Conservation (phyloP, 306 rosid genomes). For the Lagenaria siceraria region DNA sequence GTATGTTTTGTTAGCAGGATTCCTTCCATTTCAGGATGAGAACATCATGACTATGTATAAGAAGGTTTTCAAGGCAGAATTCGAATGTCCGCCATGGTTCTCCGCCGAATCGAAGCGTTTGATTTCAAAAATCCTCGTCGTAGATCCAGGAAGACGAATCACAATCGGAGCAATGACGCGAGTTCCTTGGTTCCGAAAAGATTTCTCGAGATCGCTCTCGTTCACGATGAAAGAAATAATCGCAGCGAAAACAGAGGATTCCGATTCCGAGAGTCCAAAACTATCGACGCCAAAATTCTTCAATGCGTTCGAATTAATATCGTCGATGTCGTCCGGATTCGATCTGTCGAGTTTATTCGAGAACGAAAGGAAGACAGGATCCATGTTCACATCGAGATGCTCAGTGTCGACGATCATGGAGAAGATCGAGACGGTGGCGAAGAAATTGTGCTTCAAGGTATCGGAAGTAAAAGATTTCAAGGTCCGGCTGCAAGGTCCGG, state of each 20-base stretch:
- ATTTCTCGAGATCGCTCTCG: constrained; percentile 14
- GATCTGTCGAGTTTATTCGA: constrained; percentile 65
- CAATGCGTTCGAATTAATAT: constrained; percentile 66
- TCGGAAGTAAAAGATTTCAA: constrained; percentile 40
- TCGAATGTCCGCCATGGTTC: constrained; percentile 59
- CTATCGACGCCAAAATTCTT: constrained; percentile 44
- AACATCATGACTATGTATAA: constrained; percentile 50
- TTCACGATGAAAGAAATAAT: constrained; percentile 10
- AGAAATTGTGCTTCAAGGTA: constrained; percentile 34
- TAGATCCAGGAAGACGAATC: constrained; percentile 42
- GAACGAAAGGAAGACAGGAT: constrained; percentile 29
- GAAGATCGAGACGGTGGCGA: constrained; percentile 43
- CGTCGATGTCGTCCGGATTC: constrained; percentile 73
- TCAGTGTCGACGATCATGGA: constrained; percentile 37
- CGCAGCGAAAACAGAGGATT: constrained; percentile 1
- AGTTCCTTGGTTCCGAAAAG: constrained; percentile 45
- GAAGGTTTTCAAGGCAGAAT: constrained; percentile 51
- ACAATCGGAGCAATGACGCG: constrained; percentile 51
- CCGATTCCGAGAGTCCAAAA: constrained; percentile 6
- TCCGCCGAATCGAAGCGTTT: constrained; percentile 43
- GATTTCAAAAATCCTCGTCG: constrained; percentile 39
- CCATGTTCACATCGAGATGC: constrained; percentile 54
- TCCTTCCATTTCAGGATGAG: constrained; percentile 63
- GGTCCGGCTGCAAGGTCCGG: constrained; percentile 27
- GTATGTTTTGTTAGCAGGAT: constrained; percentile 58